Conservation (phyloP, 352 stramenopile species). For the Stephanocyclus meneghinianus region DNA sequence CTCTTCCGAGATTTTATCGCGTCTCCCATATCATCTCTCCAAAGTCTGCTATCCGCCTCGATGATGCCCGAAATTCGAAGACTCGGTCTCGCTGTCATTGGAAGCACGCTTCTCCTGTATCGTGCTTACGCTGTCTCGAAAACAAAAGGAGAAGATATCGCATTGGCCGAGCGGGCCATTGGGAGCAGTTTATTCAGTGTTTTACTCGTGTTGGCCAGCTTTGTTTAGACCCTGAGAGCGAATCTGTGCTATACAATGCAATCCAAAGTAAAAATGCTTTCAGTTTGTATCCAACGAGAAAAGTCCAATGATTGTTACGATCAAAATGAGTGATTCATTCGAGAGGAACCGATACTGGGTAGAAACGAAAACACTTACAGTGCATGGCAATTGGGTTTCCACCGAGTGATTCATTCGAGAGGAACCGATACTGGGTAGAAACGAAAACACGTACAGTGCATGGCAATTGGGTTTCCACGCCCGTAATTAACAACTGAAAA, state of each 20-base stretch:
- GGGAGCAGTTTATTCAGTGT: constrained; percentile 57
- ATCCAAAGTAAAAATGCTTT: background rate
- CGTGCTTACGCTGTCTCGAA: constrained; percentile 49
- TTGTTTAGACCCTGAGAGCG: constrained; percentile 40
- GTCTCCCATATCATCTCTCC: background rate
- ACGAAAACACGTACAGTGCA: too few relatives aligned
- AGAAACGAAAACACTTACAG: too few relatives aligned
- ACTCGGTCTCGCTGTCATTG: constrained; percentile 44
- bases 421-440: too few relatives aligned
- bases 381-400: too few relatives aligned
- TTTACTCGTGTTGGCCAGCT: constrained; percentile 60
- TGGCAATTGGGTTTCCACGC: too few relatives aligned
- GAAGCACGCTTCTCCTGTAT: constrained; percentile 41
- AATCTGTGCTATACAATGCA: background rate
- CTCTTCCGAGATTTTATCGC: background rate
- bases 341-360: too few relatives aligned
- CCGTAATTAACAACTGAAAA: too few relatives aligned
- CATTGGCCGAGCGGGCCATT: constrained; percentile 44
- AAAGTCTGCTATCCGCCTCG: background rate
- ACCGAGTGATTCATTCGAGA: too few relatives aligned
- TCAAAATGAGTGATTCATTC: too few relatives aligned
- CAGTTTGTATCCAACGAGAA: background rate
- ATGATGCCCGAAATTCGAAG: constrained; percentile 14
- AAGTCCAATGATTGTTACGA: background rate
- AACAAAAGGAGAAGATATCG: constrained; percentile 48